A percentile compares a stretch with the other conserved stretches of the same genome.
Evolutionary conservation across 1,139 yeast genomes (phyloP).

Genomic region (Pichia sp.): DNA sequence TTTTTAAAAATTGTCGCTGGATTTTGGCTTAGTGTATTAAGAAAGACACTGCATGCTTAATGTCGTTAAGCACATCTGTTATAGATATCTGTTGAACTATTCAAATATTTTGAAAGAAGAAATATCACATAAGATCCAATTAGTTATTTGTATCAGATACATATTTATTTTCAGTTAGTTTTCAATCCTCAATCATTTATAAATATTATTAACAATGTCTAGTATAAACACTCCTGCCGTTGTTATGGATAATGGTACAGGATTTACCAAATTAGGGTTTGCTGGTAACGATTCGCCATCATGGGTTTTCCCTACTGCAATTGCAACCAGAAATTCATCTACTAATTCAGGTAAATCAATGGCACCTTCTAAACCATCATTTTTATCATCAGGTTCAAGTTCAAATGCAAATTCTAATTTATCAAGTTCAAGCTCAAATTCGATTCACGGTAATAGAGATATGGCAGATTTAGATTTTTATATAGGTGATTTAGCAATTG

Average conservation of each 20-base stretch:
- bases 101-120: no score
- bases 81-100: no score
- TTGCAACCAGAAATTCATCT: constrained; percentile 62
- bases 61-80: no score
- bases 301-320: constrained; percentile 95
- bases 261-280: constrained; percentile 92
- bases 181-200: no score
- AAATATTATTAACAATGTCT: constrained; percentile 36
- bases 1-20: no score
- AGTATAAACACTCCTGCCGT: constrained; percentile 82
- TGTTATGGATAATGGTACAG: constrained; percentile 95
- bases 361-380: constrained; percentile 29
- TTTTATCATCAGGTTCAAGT: constrained; percentile 19
- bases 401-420: constrained; percentile 24
- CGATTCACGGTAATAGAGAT: constrained; percentile 42
- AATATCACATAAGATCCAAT: no score
- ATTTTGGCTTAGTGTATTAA: no score
- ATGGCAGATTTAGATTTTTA: constrained; percentile 92
- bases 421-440: constrained; percentile 18
- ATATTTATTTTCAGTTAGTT: no score
- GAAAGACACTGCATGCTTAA: no score
- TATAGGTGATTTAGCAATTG: constrained; percentile 92
- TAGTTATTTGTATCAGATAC: no score
- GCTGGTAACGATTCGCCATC: constrained; percentile 99
- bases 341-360: constrained; percentile 30